A percentile compares a stretch with the other conserved stretches of the same genome.
phyloP scores from a whole-genome alignment of 768 basidiomycete genomes.

The Candolleomyces aberdarensis region DNA sequence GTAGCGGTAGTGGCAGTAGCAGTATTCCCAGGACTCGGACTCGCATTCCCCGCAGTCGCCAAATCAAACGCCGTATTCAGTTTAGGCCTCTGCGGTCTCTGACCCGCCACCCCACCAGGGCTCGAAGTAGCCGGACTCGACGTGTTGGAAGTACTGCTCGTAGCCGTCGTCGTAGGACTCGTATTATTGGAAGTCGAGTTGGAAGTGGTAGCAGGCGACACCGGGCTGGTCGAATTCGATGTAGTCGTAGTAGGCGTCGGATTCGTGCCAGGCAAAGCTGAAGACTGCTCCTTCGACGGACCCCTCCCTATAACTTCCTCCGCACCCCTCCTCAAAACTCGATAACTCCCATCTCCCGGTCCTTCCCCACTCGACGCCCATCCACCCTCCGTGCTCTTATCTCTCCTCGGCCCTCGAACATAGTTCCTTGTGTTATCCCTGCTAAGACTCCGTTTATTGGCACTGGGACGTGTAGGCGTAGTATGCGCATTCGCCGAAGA shows the following conservation, averaged over 20 bases:
- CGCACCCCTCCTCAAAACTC: not conserved
- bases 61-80: not conserved
- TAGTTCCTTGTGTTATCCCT: not conserved
- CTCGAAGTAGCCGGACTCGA: not conserved
- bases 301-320: not conserved
- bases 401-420: not conserved
- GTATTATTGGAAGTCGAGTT: not conserved
- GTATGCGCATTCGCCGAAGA: not conserved
- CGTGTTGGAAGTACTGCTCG: not conserved
- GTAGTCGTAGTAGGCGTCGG: not conserved
- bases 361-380: not conserved
- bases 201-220: not conserved
- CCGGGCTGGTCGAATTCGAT: not conserved
- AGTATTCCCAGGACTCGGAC: not conserved
- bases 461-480: not conserved
- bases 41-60: not conserved
- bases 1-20: no score
- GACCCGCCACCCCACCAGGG: not conserved
- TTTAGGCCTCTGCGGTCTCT: not conserved
- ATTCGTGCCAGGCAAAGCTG: not conserved
- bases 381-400: not conserved
- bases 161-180: not conserved
- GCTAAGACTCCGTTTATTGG: not conserved
- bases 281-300: not conserved
- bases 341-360: not conserved